Conservation (phyloP, 345 rosid genomes). For the Populus ilicifolia region DNA sequence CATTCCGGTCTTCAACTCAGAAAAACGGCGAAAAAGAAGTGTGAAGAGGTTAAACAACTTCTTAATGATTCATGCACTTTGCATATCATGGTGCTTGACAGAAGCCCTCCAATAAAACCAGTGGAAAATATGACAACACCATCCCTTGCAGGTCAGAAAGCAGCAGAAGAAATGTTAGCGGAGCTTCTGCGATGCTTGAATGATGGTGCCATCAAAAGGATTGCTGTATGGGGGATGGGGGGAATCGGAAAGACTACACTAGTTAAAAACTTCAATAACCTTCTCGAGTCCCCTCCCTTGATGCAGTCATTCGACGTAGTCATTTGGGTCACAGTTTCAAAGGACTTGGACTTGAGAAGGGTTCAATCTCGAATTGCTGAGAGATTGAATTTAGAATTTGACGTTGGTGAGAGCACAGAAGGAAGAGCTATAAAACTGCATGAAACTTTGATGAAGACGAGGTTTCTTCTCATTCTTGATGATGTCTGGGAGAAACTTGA, state of each 20-base stretch:
- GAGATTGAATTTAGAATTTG: conserved; percentile 26
- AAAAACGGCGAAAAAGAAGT: conserved; percentile 9
- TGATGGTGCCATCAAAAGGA: conserved; percentile 14
- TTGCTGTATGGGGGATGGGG: conserved; percentile 33
- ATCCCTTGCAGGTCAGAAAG: conserved; percentile 31
- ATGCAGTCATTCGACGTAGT: not conserved
- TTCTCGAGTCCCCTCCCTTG: conserved; percentile 2
- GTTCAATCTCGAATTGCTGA: conserved; percentile 29
- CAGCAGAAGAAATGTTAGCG: conserved; percentile 16
- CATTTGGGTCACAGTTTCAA: conserved; percentile 32
- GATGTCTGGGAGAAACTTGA: conserved; percentile 28
- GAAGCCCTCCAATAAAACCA: conserved; percentile 26
- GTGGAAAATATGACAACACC: conserved; percentile 26
- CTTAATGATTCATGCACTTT: conserved; percentile 21
- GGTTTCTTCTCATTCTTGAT: conserved; percentile 26
- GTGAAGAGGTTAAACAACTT: conserved; percentile 10
- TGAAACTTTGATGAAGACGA: conserved; percentile 12
- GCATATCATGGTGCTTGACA: conserved; percentile 4
- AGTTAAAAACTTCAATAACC: conserved; percentile 30
- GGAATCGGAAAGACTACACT: conserved; percentile 39
- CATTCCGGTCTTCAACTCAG: conserved; percentile 11
- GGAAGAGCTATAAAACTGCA: conserved; percentile 19
- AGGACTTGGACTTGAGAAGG: conserved; percentile 6
- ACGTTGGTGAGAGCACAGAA: conserved; percentile 11
- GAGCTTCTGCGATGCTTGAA: conserved; percentile 9